Evolutionary conservation across 345 rosid species (phyloP).

Genomic region (Rhizophora apiculata): DNA sequence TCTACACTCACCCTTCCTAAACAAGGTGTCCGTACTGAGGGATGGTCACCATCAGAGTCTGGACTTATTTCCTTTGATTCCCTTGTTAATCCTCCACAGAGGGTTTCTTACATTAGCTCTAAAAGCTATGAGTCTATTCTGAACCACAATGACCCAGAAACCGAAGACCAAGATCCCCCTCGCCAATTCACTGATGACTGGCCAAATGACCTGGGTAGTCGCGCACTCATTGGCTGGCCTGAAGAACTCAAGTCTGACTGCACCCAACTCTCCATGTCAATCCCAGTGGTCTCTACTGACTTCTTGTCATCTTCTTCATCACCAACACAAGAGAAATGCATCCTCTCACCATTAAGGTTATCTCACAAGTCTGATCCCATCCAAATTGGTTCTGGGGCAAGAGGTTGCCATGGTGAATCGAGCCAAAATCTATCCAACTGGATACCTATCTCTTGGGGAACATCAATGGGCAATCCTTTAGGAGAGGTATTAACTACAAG

Average conservation of each 20-base stretch:
- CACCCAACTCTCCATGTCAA: conserved; percentile 74
- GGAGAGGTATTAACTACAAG: conserved; percentile 58
- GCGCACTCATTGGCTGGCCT: conserved; percentile 40
- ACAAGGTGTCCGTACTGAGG: conserved; percentile 29
- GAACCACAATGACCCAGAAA: conserved; percentile 26
- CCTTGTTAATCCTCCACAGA: conserved; percentile 41
- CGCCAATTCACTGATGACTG: conserved; percentile 42
- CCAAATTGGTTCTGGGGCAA: conserved; percentile 36
- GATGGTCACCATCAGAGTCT: conserved; percentile 32
- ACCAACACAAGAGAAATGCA: conserved; percentile 34
- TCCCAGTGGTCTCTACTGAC: conserved; percentile 43
- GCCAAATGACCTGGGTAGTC: conserved; percentile 38
- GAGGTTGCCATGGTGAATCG: conserved; percentile 9
- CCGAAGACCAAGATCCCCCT: conserved; percentile 29
- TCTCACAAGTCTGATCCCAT: conserved; percentile 43
- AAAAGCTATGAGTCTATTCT: conserved; percentile 27
- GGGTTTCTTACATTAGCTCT: conserved; percentile 20
- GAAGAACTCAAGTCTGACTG: conserved; percentile 55
- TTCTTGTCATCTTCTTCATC: conserved; percentile 45
- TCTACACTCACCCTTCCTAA: conserved; percentile 26
- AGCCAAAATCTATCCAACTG: conserved; percentile 40
- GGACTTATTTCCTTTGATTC: conserved; percentile 53
- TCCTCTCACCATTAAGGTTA: conserved; percentile 48
- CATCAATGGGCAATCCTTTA: conserved; percentile 58
- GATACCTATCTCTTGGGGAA: conserved; percentile 55